These are phyloP conservation scores for Xylariaceae sp. DNA, from an alignment of 2,329 filamentous ascomycete species.

Conservation along the genomic window DNA sequence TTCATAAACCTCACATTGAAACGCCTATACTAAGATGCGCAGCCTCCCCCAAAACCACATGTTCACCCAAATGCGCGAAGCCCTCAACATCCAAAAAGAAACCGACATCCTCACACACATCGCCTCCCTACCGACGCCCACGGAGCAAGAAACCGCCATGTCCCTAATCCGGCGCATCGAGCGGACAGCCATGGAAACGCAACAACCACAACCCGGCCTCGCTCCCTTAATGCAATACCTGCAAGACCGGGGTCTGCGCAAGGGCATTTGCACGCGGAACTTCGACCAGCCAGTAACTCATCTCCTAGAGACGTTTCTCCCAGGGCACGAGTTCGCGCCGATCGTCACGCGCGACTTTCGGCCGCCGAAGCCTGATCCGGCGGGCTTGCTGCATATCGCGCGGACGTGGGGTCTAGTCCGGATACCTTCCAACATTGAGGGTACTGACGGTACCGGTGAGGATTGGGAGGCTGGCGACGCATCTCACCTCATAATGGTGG, in stretches of 20 bases:
- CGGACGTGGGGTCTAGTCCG: slow-evolving; percentile 61
- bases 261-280: slow-evolving; percentile 91
- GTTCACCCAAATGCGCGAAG: slow-evolving; percentile 80
- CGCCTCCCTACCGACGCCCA: slow-evolving; percentile 59
- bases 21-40: slow-evolving; percentile 9
- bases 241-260: slow-evolving; percentile 58
- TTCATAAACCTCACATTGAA: background rate
- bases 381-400: slow-evolving; percentile 82
- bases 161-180: slow-evolving; percentile 75
- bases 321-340: slow-evolving; percentile 61
- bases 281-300: slow-evolving; percentile 76
- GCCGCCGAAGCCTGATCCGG: slow-evolving; percentile 82
- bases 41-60: slow-evolving; percentile 93
- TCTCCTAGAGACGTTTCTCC: slow-evolving; percentile 69
- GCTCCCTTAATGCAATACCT: slow-evolving; percentile 75
- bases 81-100: slow-evolving; percentile 64
- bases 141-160: slow-evolving; percentile 58
- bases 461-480: slow-evolving; percentile 43
- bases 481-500: slow-evolving; percentile 57
- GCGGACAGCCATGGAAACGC: slow-evolving; percentile 56
- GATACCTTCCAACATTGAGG: too few species aligned
- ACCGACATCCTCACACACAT: slow-evolving; percentile 88
- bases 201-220: slow-evolving; percentile 78
- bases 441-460: too few species aligned
- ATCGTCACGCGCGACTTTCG: slow-evolving; percentile 79